Evolutionary conservation across 75 land plant species (phyloP).

Genomic region (Selaginella moellendorffii): DNA sequence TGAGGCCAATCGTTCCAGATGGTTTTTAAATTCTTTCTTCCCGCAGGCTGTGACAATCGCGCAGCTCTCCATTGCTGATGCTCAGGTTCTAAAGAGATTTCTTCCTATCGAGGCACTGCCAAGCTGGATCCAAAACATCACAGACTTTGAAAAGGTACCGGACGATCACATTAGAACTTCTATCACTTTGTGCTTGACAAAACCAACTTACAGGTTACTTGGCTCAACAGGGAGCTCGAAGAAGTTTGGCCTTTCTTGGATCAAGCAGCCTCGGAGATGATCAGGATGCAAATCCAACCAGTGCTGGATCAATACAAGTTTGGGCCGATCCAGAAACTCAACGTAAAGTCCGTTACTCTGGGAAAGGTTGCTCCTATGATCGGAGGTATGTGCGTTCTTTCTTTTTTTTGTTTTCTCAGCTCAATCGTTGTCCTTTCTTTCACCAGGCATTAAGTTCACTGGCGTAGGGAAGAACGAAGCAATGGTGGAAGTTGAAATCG

Average conservation of each 20-base stretch:
- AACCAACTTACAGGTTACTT: constrained; percentile 16
- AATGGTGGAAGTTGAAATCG: constrained; percentile 20
- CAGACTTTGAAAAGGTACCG: constrained; percentile 23
- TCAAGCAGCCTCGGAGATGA: constrained; percentile 22
- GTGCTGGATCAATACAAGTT: constrained; percentile 28
- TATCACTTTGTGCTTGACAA: neutral
- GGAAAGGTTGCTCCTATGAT: constrained; percentile 23
- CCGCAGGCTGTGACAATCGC: neutral
- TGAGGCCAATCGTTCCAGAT: neutral
- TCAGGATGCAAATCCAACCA: constrained; percentile 24
- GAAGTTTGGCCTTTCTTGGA: constrained; percentile 28
- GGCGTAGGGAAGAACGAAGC: constrained; percentile 22
- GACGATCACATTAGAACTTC: neutral
- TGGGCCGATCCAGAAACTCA: constrained; percentile 20
- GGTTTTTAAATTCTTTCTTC: neutral
- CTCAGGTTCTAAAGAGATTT: neutral
- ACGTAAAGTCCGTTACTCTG: constrained; percentile 12
- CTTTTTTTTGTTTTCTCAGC: neutral
- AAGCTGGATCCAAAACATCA: constrained; percentile 3
- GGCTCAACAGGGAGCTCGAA: constrained; percentile 25
- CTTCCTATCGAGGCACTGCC: neutral
- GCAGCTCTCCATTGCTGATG: neutral
- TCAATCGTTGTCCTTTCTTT: constrained; percentile 10
- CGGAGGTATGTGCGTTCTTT: constrained; percentile 10
- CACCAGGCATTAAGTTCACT: constrained; percentile 22